Percentiles rank a stretch among this genome's conserved stretches.
Evolutionary conservation across 2,329 filamentous ascomycete genomes (phyloP).

Genomic region (Cordyceps militaris): DNA sequence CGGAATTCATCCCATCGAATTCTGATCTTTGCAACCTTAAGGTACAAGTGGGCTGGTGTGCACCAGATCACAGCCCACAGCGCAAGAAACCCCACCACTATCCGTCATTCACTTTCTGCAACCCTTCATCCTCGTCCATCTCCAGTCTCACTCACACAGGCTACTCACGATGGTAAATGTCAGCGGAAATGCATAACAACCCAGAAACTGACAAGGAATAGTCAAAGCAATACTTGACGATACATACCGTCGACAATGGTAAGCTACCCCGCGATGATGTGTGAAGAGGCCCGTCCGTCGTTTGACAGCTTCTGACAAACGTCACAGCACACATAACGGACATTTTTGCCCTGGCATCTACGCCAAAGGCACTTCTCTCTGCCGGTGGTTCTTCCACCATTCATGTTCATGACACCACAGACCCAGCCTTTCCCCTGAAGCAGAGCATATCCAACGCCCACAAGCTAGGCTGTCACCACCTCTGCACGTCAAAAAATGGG

Average conservation of each 20-base stretch:
- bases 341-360: conserved; percentile 77
- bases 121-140: conserved; percentile 4
- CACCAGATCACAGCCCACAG: background rate
- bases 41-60: conserved; percentile 4
- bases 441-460: conserved; percentile 79
- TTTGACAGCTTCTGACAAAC: conserved; percentile 16
- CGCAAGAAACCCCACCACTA: conserved; percentile 6
- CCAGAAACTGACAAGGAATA: conserved; percentile 28
- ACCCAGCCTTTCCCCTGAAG: conserved; percentile 64
- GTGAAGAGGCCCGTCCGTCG: conserved; percentile 19
- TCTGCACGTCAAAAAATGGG: conserved; percentile 64
- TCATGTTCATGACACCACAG: conserved; percentile 68
- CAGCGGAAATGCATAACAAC: background rate
- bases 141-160: background rate
- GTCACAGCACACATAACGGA: conserved; percentile 69
- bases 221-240: conserved; percentile 98
- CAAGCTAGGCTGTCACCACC: conserved; percentile 84
- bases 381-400: conserved; percentile 79
- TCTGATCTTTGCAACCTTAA: background rate
- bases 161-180: conserved; percentile 6
- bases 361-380: conserved; percentile 66
- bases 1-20: background rate
- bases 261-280: conserved; percentile 22
- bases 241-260: conserved; percentile 85
- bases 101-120: conserved; percentile 9